phyloP scores from a whole-genome alignment of 164 flowering plant genomes.

The Buxus sempervirens region DNA sequence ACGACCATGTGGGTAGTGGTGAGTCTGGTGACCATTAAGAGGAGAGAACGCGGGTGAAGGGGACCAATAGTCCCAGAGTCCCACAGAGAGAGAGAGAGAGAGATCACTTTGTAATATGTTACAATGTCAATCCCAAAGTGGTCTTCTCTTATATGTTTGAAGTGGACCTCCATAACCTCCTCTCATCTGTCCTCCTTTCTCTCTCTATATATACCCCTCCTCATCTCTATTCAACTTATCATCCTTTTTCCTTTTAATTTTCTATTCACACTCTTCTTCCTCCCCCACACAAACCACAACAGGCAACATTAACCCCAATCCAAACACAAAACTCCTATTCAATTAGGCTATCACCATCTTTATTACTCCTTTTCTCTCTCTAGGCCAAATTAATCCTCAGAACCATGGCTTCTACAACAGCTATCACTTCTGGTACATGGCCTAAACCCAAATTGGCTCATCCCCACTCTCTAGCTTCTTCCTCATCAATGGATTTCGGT shows the following conservation, averaged over 20 bases:
- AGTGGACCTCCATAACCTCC: background rate
- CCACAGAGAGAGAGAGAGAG: no score
- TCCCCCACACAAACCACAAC: conserved; percentile 1
- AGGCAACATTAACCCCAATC: background rate
- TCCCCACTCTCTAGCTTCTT: no score
- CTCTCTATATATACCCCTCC: background rate
- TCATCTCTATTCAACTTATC: no score
- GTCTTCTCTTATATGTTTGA: conserved; percentile 27
- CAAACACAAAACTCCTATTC: background rate
- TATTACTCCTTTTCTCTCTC: no score
- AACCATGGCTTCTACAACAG: conserved; percentile 7
- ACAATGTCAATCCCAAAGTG: conserved; percentile 35
- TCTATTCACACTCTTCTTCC: no score
- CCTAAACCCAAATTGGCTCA: background rate
- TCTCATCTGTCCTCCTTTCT: no score
- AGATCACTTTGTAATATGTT: background rate
- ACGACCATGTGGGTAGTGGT: conserved; percentile 15
- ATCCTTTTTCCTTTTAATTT: no score
- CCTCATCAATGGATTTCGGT: conserved; percentile 7
- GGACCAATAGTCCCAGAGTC: background rate
- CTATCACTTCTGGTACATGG: conserved; percentile 10
- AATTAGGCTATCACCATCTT: no score
- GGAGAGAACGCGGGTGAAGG: conserved; percentile 21
- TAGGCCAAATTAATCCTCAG: background rate
- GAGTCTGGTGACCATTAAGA: background rate